Evolutionary conservation across 352 stramenopile species (phyloP).

Genomic region (Pythium grandisporangium): DNA sequence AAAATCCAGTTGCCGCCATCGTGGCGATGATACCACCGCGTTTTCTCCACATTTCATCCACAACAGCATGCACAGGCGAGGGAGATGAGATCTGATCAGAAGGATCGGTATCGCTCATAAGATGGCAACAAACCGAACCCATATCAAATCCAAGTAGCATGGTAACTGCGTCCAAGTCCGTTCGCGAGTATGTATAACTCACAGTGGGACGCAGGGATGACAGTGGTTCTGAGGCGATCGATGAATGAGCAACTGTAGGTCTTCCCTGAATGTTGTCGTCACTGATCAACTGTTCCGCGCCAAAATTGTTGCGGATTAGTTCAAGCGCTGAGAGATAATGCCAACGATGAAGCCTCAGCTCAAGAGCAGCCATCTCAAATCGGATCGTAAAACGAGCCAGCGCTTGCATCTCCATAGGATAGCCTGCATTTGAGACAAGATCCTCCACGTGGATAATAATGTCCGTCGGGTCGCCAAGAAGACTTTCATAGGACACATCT

Average conservation of each 20-base stretch:
- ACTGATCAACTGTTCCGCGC: conserved; percentile 35
- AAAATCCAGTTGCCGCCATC: not conserved
- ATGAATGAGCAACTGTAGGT: too few species aligned
- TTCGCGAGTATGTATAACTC: conserved; percentile 58
- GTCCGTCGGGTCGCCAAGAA: conserved; percentile 29
- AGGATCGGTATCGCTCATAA: too few species aligned
- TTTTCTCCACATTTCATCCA: too few species aligned
- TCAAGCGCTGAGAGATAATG: conserved; percentile 62
- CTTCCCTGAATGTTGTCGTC: too few species aligned
- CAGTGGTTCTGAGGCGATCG: conserved; percentile 1
- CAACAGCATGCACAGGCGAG: not conserved
- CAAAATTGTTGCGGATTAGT: conserved; percentile 65
- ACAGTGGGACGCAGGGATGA: conserved; percentile 46
- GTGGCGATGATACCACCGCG: too few species aligned
- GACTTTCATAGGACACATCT: conserved; percentile 5
- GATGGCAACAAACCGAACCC: conserved; percentile 30
- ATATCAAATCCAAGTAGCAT: conserved; percentile 56
- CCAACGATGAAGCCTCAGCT: conserved; percentile 12
- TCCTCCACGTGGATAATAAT: conserved; percentile 63
- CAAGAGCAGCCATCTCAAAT: conserved; percentile 15
- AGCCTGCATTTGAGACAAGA: conserved; percentile 37
- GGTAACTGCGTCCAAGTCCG: conserved; percentile 60
- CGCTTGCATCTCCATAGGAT: conserved; percentile 16
- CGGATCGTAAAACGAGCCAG: conserved; percentile 59
- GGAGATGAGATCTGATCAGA: not conserved